Conservation (phyloP, 1,284 basidiomycete genomes). For the Sporisorium exsertum region DNA sequence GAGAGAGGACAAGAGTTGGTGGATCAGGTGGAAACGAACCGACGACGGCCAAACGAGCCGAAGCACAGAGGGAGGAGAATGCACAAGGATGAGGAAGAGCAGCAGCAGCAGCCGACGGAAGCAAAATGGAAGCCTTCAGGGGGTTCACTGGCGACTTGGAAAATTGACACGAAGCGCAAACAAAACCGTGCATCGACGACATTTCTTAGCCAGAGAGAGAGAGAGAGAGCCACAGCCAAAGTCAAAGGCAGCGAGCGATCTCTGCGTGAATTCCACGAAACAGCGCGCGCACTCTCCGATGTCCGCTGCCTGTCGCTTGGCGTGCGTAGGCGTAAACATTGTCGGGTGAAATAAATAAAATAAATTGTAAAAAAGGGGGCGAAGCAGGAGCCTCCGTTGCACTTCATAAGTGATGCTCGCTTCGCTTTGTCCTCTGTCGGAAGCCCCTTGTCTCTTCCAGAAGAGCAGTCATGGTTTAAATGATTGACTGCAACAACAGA, state of each 20-base stretch:
- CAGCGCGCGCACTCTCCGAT: not conserved
- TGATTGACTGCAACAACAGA: not conserved
- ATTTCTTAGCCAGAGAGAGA: not conserved
- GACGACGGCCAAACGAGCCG: too few relatives aligned
- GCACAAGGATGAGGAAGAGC: not conserved
- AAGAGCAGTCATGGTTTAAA: too few relatives aligned
- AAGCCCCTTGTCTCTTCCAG: too few relatives aligned
- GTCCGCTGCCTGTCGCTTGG: slow-evolving; percentile 1
- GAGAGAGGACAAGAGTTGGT: not conserved
- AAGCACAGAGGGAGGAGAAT: too few relatives aligned
- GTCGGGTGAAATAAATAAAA: not conserved
- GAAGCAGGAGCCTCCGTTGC: not conserved
- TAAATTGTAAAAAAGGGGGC: not conserved
- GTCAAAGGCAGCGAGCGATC: not conserved
- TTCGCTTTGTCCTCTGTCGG: not conserved
- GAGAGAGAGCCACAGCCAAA: not conserved
- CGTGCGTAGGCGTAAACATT: slow-evolving; percentile 1
- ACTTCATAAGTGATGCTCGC: not conserved
- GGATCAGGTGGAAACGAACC: not conserved
- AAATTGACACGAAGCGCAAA: not conserved
- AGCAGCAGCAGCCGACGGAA: not conserved
- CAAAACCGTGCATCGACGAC: too few relatives aligned
- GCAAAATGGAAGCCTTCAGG: not conserved
- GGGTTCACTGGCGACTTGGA: not conserved
- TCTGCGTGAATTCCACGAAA: not conserved